phyloP scores from a whole-genome alignment of 768 basidiomycete genomes.

The Leccinum subtestaceum region DNA sequence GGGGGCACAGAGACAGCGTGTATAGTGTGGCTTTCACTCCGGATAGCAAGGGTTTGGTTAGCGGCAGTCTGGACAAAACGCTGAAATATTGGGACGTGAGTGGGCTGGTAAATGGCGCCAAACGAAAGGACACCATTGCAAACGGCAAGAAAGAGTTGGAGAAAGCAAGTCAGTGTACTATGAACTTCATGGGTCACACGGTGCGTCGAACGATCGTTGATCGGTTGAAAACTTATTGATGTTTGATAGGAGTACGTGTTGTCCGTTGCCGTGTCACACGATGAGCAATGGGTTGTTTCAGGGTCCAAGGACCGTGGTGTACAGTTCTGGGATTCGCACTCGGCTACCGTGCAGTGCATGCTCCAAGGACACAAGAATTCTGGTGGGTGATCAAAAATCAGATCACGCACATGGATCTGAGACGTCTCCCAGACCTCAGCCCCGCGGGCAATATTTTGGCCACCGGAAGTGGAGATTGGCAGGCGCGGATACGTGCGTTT shows the following conservation, averaged over 20 bases:
- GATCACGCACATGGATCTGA: slow-evolving; percentile 7
- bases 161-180: slow-evolving; percentile 58
- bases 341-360: slow-evolving; percentile 85
- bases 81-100: slow-evolving; percentile 83
- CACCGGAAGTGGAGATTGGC: slow-evolving; percentile 69
- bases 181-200: slow-evolving; percentile 90
- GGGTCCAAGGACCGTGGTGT: slow-evolving; percentile 96
- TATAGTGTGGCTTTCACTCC: slow-evolving; percentile 92
- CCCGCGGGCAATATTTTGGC: slow-evolving; percentile 60
- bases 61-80: slow-evolving; percentile 88
- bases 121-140: slow-evolving; percentile 33
- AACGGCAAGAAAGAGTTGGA: slow-evolving; percentile 51
- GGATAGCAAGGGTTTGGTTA: slow-evolving; percentile 84
- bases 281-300: slow-evolving; percentile 93
- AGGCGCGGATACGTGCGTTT: slow-evolving; percentile 63
- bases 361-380: slow-evolving; percentile 76
- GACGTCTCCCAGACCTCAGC: slow-evolving; percentile 48
- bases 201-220: slow-evolving; percentile 35
- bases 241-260: slow-evolving; percentile 62
- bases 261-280: slow-evolving; percentile 81
- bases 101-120: slow-evolving; percentile 30
- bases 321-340: slow-evolving; percentile 86
- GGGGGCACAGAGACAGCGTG: slow-evolving; percentile 81
- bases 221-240: slow-evolving; percentile 1
- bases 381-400: slow-evolving; percentile 38